Percentiles rank a stretch among this genome's conserved stretches.
phyloP scores from a whole-genome alignment of 257 asterid species.

The Penstemon barbatus region DNA sequence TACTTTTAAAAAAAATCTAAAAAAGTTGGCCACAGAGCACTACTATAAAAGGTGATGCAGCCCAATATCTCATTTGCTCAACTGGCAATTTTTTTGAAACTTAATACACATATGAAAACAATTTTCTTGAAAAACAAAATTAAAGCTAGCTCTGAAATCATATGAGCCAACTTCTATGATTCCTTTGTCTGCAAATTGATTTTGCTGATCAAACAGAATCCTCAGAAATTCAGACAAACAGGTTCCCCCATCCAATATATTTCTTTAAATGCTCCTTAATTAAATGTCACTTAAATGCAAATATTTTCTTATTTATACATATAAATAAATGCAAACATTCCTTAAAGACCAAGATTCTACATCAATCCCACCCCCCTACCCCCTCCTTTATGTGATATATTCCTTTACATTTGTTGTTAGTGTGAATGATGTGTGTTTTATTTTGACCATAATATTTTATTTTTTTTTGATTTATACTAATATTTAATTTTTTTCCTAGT shows the following conservation, averaged over 20 bases:
- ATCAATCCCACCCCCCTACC: background rate
- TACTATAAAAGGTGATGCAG: slow-evolving; percentile 32
- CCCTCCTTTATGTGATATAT: slow-evolving; percentile 2
- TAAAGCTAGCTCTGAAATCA: slow-evolving; percentile 9
- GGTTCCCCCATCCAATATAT: slow-evolving; percentile 8
- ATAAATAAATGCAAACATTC: background rate
- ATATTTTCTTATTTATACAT: background rate
- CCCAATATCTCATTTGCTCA: slow-evolving; percentile 11
- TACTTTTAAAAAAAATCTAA: background rate
- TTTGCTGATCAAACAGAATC: slow-evolving; percentile 24
- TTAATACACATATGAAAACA: slow-evolving; percentile 9
- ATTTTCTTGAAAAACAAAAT: slow-evolving; percentile 7
- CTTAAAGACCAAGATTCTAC: background rate
- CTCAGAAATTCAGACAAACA: slow-evolving; percentile 24
- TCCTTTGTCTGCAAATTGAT: slow-evolving; percentile 25
- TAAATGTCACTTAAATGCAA: slow-evolving; percentile 15
- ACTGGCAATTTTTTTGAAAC: background rate
- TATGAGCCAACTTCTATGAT: slow-evolving; percentile 16
- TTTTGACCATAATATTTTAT: slow-evolving; percentile 3
- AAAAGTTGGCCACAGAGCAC: background rate
- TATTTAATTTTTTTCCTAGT: background rate
- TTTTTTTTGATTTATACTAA: background rate
- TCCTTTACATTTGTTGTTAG: background rate
- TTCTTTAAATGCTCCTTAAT: slow-evolving; percentile 17
- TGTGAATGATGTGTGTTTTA: slow-evolving; percentile 15